A percentile compares a stretch with the other conserved stretches of the same genome.
phyloP scores from a whole-genome alignment of 257 asterid species.

The Coffea canephora region DNA sequence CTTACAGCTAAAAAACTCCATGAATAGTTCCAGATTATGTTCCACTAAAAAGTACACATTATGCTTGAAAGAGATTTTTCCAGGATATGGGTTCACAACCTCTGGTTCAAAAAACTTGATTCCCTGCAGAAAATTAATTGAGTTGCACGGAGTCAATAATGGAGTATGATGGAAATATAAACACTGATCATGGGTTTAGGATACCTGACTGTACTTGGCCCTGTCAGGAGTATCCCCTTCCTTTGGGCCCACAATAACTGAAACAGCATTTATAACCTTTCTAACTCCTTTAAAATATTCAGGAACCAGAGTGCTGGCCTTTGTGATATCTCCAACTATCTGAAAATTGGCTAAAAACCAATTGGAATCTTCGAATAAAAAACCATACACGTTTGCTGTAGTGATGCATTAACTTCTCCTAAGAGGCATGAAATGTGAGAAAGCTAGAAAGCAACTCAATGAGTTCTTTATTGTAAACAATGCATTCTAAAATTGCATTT shows the following conservation, averaged over 20 bases:
- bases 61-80: conserved; percentile 18
- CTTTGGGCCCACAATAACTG: conserved; percentile 97
- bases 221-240: conserved; percentile 99
- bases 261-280: conserved; percentile 74
- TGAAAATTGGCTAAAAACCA: conserved; percentile 23
- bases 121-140: conserved; percentile 52
- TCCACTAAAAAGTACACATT: conserved; percentile 18
- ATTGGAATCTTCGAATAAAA: conserved; percentile 4
- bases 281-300: conserved; percentile 84
- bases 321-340: conserved; percentile 90
- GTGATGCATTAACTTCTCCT: not conserved
- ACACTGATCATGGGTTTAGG: not conserved
- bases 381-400: not conserved
- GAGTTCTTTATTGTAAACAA: not conserved
- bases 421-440: not conserved
- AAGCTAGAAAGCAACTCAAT: not conserved
- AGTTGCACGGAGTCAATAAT: conserved; percentile 10
- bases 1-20: conserved; percentile 25
- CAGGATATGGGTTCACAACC: conserved; percentile 52
- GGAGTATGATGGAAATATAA: not conserved
- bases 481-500: not conserved
- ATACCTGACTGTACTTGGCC: conserved; percentile 93
- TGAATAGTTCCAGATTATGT: conserved; percentile 9
- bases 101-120: conserved; percentile 98
- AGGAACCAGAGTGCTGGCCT: conserved; percentile 72